Percentiles rank a stretch among this genome's conserved stretches.
phyloP scores from a whole-genome alignment of 2,329 filamentous ascomycete genomes.

The Neonectria sp. region DNA sequence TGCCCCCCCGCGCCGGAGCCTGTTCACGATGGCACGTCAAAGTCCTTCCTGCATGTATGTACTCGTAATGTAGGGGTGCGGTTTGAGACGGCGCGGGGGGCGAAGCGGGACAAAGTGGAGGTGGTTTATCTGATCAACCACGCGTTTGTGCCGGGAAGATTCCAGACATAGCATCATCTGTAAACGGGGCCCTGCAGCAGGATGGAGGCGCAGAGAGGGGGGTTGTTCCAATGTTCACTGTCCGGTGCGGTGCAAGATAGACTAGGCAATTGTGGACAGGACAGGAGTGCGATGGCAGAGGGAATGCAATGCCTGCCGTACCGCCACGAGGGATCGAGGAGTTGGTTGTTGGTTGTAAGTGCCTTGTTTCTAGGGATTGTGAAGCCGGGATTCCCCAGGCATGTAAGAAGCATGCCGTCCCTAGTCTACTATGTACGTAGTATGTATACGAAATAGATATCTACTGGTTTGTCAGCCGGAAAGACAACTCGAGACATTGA shows the following conservation, averaged over 20 bases:
- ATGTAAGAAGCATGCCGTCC: conserved; percentile 9
- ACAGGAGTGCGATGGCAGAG: background rate
- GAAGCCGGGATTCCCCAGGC: conserved; percentile 18
- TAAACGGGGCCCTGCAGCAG: background rate
- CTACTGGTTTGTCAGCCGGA: background rate
- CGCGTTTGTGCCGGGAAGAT: background rate
- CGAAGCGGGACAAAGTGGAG: conserved; percentile 19
- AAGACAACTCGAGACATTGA: background rate
- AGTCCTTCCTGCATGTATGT: background rate
- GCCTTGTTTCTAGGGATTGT: background rate
- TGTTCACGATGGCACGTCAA: conserved; percentile 23
- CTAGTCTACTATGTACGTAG: conserved; percentile 9
- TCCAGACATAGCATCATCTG: background rate
- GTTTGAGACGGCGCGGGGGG: conserved; percentile 42
- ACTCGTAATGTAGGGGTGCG: conserved; percentile 30
- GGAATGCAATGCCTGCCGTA: conserved; percentile 8
- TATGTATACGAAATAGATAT: background rate
- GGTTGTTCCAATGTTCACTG: background rate
- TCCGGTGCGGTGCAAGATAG: background rate
- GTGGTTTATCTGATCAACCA: conserved; percentile 17
- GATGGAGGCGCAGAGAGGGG: background rate
- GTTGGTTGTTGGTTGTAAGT: conserved; percentile 2
- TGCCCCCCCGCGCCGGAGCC: conserved; percentile 9
- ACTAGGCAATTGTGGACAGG: background rate
- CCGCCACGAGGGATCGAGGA: background rate